These are phyloP conservation scores for Fonsecaea nubica DNA, from an alignment of 2,329 filamentous ascomycete genomes.

Conservation along the genomic window DNA sequence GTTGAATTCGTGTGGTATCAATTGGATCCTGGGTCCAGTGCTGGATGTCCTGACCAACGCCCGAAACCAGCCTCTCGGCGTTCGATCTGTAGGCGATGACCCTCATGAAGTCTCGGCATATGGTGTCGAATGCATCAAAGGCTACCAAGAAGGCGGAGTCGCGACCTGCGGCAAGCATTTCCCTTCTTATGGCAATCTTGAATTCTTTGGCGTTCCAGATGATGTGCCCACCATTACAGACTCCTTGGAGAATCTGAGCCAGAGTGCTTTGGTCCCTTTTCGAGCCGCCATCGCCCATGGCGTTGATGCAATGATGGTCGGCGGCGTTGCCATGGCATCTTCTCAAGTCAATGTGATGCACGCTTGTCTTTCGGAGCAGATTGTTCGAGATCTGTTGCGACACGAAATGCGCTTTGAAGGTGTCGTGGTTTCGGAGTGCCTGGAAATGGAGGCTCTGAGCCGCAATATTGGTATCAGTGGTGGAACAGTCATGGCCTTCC, in stretches of 20 bases:
- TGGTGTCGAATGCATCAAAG: slow-evolving; percentile 86
- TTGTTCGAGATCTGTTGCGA: slow-evolving; percentile 87
- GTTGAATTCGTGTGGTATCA: slow-evolving; percentile 89
- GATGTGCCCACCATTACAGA: slow-evolving; percentile 97
- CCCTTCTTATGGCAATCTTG: slow-evolving; percentile 91
- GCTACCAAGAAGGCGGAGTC: slow-evolving; percentile 88
- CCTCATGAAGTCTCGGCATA: slow-evolving; percentile 94
- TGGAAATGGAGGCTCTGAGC: slow-evolving; percentile 95
- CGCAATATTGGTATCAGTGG: slow-evolving; percentile 97
- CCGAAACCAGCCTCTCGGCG: slow-evolving; percentile 86
- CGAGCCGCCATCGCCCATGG: slow-evolving; percentile 86
- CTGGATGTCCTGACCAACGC: slow-evolving; percentile 94
- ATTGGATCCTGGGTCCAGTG: slow-evolving; percentile 92
- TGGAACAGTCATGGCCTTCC: slow-evolving; percentile 95
- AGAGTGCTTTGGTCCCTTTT: slow-evolving; percentile 92
- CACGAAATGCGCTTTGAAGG: slow-evolving; percentile 88
- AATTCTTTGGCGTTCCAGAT: slow-evolving; percentile 87
- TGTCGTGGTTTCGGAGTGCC: slow-evolving; percentile 91
- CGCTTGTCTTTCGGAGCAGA: slow-evolving; percentile 89
- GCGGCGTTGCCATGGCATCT: slow-evolving; percentile 90
- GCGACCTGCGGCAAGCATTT: slow-evolving; percentile 95
- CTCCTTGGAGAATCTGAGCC: slow-evolving; percentile 85
- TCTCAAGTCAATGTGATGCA: slow-evolving; percentile 94
- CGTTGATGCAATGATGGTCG: slow-evolving; percentile 93
- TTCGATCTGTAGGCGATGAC: slow-evolving; percentile 88